These are phyloP conservation scores for Gaultheria prostrata DNA, from an alignment of 148 eudicot genomes.

Conservation along the genomic window DNA sequence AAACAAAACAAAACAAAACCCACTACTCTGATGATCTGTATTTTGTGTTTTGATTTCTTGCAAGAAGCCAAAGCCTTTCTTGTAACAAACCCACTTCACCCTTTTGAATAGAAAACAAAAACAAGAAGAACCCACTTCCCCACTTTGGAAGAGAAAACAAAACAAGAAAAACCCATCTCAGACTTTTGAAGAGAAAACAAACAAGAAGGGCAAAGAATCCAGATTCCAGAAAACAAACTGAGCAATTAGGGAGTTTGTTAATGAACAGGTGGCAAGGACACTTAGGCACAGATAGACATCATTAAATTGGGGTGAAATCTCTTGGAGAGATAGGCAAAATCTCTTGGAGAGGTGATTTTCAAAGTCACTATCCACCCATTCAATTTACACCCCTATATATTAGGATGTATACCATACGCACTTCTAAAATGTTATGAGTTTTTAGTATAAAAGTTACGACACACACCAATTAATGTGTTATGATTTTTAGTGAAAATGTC, in stretches of 20 bases:
- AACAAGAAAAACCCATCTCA: neutral
- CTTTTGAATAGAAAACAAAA: slow-evolving; percentile 14
- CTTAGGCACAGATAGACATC: slow-evolving; percentile 6
- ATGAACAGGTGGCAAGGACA: neutral
- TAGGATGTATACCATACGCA: too few relatives aligned
- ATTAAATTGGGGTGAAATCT: slow-evolving; percentile 15
- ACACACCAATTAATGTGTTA: too few relatives aligned
- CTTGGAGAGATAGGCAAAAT: slow-evolving; percentile 32
- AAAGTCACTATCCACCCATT: slow-evolving; percentile 41
- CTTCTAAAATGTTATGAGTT: too few relatives aligned
- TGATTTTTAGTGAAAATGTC: too few relatives aligned
- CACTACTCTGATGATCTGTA: slow-evolving; percentile 26
- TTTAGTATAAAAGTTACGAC: too few relatives aligned
- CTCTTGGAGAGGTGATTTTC: slow-evolving; percentile 44
- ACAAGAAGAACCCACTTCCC: neutral
- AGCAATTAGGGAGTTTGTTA: neutral
- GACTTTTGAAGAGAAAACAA: slow-evolving; percentile 6
- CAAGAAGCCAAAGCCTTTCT: neutral
- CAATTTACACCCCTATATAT: too few relatives aligned
- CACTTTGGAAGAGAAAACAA: neutral
- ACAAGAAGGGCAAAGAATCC: neutral
- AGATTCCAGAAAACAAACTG: neutral
- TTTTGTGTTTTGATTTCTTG: slow-evolving; percentile 13
- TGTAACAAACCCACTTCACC: slow-evolving; percentile 13
- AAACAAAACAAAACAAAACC: neutral